Conservation (phyloP, 2,329 filamentous ascomycete species). For the Aspergillus sp. region DNA sequence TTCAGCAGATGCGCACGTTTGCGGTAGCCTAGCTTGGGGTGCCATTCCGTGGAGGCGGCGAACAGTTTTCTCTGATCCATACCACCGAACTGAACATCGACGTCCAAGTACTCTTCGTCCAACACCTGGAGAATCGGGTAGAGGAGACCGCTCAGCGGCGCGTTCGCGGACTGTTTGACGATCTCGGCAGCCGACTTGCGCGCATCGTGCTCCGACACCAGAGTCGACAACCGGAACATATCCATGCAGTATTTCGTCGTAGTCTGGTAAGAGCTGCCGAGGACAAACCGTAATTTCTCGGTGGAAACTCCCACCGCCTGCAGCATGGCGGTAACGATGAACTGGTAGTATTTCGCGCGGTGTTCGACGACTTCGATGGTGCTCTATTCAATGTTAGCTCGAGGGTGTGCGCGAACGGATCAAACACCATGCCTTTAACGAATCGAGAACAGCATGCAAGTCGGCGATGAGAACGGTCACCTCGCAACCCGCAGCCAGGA, state of each 20-base stretch:
- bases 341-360: slow-evolving; percentile 80
- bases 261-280: slow-evolving; percentile 77
- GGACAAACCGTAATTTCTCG: slow-evolving; percentile 76
- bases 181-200: slow-evolving; percentile 91
- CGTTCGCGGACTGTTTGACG: slow-evolving; percentile 84
- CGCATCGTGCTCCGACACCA: slow-evolving; percentile 65
- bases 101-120: slow-evolving; percentile 84
- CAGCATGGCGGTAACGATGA: slow-evolving; percentile 70
- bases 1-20: slow-evolving; percentile 74
- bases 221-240: slow-evolving; percentile 69
- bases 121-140: slow-evolving; percentile 88
- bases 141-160: slow-evolving; percentile 69
- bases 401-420: background rate
- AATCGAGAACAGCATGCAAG: slow-evolving; percentile 56
- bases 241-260: slow-evolving; percentile 76
- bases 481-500: slow-evolving; percentile 79
- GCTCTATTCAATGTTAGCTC: slow-evolving; percentile 28
- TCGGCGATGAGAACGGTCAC: slow-evolving; percentile 71
- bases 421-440: slow-evolving; percentile 54
- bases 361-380: slow-evolving; percentile 82
- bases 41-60: slow-evolving; percentile 69
- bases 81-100: slow-evolving; percentile 85
- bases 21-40: slow-evolving; percentile 82
- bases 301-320: slow-evolving; percentile 75
- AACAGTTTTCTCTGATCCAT: slow-evolving; percentile 41